Percentiles rank a stretch among this genome's conserved stretches.
These are phyloP conservation scores for Botrytis elliptica DNA, from an alignment of 2,329 filamentous ascomycete genomes.

Conservation along the genomic window DNA sequence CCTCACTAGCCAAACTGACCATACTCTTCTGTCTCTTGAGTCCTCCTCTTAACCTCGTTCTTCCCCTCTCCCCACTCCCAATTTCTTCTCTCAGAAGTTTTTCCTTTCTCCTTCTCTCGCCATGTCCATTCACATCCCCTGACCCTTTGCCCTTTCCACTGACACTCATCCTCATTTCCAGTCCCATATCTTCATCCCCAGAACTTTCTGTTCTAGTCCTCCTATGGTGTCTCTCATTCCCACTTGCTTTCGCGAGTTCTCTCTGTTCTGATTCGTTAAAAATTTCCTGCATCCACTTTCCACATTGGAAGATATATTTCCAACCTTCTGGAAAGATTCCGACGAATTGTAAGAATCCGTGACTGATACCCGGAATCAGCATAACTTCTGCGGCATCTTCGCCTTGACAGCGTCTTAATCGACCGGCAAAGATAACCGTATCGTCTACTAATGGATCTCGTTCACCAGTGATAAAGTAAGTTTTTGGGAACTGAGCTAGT, in stretches of 20 bases:
- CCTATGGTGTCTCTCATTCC: constrained; percentile 25
- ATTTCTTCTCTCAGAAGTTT: constrained; percentile 44
- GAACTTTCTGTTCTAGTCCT: constrained; percentile 34
- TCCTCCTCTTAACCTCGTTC: constrained; percentile 45
- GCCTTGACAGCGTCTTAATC: constrained; percentile 77
- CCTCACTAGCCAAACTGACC: constrained; percentile 53
- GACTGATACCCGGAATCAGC: constrained; percentile 83
- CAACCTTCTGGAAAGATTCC: constrained; percentile 85
- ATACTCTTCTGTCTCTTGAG: constrained; percentile 46
- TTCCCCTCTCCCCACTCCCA: constrained; percentile 36
- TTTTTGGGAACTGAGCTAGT: constrained; percentile 85
- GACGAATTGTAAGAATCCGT: constrained; percentile 93
- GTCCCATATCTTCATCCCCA: constrained; percentile 74
- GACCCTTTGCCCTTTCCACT: constrained; percentile 24
- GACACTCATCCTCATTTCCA: constrained; percentile 73
- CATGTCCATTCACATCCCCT: constrained; percentile 24
- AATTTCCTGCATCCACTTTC: constrained; percentile 77
- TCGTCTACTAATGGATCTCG: constrained; percentile 94
- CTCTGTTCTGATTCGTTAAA: constrained; percentile 55
- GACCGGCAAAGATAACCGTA: constrained; percentile 91
- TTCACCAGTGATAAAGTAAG: constrained; percentile 91
- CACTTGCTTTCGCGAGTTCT: constrained; percentile 37
- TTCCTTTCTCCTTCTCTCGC: constrained; percentile 21
- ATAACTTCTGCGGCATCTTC: constrained; percentile 77
- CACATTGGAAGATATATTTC: constrained; percentile 79